Percentiles rank a stretch among this genome's conserved stretches.
Evolutionary conservation across 495 filamentous ascomycete genomes (phyloP).

Genomic region (Penicillium ochrochloron): DNA sequence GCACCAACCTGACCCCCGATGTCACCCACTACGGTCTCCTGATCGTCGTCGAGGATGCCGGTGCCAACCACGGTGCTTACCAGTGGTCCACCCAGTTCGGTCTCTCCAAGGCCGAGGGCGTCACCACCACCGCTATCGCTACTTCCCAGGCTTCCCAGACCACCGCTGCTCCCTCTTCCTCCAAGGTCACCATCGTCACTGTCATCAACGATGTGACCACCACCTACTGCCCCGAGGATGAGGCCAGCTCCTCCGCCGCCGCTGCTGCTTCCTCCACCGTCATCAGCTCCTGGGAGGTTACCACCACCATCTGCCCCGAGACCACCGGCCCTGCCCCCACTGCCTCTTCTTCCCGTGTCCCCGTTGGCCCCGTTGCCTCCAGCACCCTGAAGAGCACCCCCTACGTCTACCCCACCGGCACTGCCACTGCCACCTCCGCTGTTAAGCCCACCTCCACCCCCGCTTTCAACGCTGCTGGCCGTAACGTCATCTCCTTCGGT

Average conservation of each 20-base stretch:
- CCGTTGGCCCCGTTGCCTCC: constrained; percentile 26
- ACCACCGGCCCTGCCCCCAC: constrained; percentile 19
- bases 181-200: constrained; percentile 21
- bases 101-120: constrained; percentile 54
- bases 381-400: constrained; percentile 30
- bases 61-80: constrained; percentile 49
- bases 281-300: constrained; percentile 27
- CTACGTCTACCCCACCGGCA: constrained; percentile 24
- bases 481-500: constrained; percentile 49
- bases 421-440: constrained; percentile 35
- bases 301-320: constrained; percentile 28
- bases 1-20: constrained; percentile 51
- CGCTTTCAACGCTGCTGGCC: constrained; percentile 54
- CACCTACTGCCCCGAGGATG: constrained; percentile 30
- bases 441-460: constrained; percentile 35
- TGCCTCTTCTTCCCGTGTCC: constrained; percentile 18
- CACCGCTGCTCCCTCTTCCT: constrained; percentile 25
- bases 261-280: constrained; percentile 27
- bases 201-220: constrained; percentile 24
- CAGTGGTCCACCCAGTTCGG: constrained; percentile 76
- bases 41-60: constrained; percentile 64
- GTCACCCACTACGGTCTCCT: constrained; percentile 67
- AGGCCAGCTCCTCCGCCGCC: constrained; percentile 17
- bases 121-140: constrained; percentile 36
- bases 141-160: constrained; percentile 29